Base-by-base conservation (phyloP, 306 rosid species). In the Leucaena leucocephala region DNA sequence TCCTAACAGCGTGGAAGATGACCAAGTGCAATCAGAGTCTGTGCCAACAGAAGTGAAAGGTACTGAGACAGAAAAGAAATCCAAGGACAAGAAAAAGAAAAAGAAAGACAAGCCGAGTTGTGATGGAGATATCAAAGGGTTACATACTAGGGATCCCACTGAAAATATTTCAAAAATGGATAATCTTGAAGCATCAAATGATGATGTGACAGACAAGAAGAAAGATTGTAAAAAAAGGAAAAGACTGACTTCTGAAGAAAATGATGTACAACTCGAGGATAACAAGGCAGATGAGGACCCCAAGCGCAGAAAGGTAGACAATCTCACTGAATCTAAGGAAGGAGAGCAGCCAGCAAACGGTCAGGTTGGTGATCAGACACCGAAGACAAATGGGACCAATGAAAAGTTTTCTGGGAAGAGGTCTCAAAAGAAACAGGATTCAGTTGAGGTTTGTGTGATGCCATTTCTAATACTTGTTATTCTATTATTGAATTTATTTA, bases 181-280 rank as follows among this genome's bases (percentile, higher is more conserved):
- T 76, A 78, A 77, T 72, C 14, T 40, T 27, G 74, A 78, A 62
- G 52, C 63, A 21, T 69, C 84, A 77, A 69, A 75, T 36, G 84
- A 62, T 43, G 93, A 84, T 43, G 83, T 44, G 38, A 63, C n/a
- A 3, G 72, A 7, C 1, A 68, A 71, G 81, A 80, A 80, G 49
- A 89, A 88, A 73, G 79, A 83, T 82, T 85, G 89, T 68, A 92
- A 88, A 85, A 94, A 92, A 75, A 85, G 97, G 34, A 92, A 91
- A 88, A 90, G 93, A 80, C 44, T 68, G 74, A 78, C 42, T 72
- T 86, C 95, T 64, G 93, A 87, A 76, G 90, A 83, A 70, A 85
- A 80, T 82, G 85, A 78, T 74, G 68, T 73, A 39, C 78, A 82
- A 73, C 78, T 65, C 70, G 71, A 39, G 1, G 88, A 91, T 59